phyloP scores from a whole-genome alignment of 106 monocot species.

The Dendrobium officinale region DNA sequence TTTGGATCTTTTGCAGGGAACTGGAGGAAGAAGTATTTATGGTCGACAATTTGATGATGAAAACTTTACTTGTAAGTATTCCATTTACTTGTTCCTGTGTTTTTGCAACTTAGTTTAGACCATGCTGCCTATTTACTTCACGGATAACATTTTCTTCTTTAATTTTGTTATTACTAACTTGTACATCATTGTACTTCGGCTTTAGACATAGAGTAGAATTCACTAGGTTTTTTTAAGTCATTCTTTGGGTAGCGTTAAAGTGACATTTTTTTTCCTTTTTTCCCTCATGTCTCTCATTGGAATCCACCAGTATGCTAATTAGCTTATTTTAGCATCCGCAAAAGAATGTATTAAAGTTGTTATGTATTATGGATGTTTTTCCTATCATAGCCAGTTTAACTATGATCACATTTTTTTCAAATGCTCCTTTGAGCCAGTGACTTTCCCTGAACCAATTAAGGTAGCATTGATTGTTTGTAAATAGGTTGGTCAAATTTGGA shows the following conservation, averaged over 20 bases:
- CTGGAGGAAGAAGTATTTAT: constrained; percentile 83
- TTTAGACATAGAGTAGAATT: not conserved
- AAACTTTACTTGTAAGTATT: constrained; percentile 50
- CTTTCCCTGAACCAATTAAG: no score
- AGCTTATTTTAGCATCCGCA: not conserved
- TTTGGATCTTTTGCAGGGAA: constrained; percentile 43
- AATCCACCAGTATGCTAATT: not conserved
- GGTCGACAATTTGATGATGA: constrained; percentile 64
- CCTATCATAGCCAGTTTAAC: no score
- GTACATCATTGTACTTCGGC: not conserved
- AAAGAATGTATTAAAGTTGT: not conserved
- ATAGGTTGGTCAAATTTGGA: no score
- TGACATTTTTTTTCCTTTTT: not conserved
- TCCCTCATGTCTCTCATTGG: not conserved
- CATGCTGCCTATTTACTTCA: not conserved
- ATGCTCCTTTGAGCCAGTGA: no score
- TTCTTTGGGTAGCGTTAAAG: not conserved
- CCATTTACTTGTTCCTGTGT: not conserved
- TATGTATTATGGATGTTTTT: no score
- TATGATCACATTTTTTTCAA: no score
- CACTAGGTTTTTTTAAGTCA: not conserved
- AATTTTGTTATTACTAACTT: not conserved
- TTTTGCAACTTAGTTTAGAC: not conserved
- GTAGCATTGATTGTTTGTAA: no score
- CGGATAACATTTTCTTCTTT: not conserved